Conservation (phyloP, 306 rosid genomes). For the cucumber (Cucumis sativus) region Cucumber_9930_V3 NC_026655.2:26625501-26626000, state of each 20-base stretch:
- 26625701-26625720: background rate
- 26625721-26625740: background rate
- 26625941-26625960: background rate
- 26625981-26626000: background rate
- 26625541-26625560: background rate
- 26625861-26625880: background rate
- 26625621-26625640: background rate
- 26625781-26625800: background rate
- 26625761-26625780: background rate
- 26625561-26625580: background rate
- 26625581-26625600: background rate
- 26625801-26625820: background rate
- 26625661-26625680: background rate
- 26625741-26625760: background rate
- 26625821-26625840: background rate
- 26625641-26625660: background rate
- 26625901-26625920: background rate
- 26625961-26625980: background rate
- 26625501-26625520: background rate
- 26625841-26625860: background rate
- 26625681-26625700: conserved; percentile 3
- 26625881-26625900: background rate
- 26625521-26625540: background rate
- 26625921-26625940: background rate
- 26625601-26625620: background rate